Conservation (phyloP, 352 stramenopile species). For the Phytopythium oedochilum region DNA sequence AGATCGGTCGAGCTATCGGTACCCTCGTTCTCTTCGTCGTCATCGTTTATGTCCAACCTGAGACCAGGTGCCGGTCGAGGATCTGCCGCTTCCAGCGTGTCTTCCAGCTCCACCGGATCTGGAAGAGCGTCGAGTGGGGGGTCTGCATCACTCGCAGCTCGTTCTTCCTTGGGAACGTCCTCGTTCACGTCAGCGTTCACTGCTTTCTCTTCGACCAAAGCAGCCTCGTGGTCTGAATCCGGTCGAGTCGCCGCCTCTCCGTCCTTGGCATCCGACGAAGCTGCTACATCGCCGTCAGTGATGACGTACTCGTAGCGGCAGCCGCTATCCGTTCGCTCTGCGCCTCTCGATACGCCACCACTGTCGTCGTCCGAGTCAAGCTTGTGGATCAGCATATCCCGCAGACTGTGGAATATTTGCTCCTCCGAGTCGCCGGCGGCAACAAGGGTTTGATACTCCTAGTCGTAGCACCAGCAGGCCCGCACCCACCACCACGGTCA, state of each 20-base stretch:
- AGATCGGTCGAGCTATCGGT: neutral
- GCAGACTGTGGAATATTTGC: conserved; percentile 35
- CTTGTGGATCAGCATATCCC: conserved; percentile 21
- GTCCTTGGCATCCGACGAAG: neutral
- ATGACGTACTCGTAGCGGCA: neutral
- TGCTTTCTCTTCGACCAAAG: neutral
- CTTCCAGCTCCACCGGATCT: neutral
- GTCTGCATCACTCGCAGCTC: neutral
- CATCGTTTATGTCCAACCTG: neutral
- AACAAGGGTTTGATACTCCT: conserved; percentile 33
- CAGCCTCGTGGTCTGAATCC: neutral
- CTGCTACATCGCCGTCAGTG: neutral
- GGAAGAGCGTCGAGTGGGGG: neutral
- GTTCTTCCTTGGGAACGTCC: too few species aligned
- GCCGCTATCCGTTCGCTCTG: neutral
- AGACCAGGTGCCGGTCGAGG: neutral
- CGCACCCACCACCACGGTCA: neutral
- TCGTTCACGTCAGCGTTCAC: too few species aligned
- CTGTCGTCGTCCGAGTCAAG: neutral
- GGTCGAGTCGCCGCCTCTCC: neutral
- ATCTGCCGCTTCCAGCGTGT: neutral
- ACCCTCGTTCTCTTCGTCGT: conserved; percentile 3
- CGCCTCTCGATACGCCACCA: neutral
- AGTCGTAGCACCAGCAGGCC: neutral
- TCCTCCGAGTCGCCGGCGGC: conserved; percentile 34